Conservation (phyloP, 192 early-diverging fungal species). For the Backusella sp. region DNA sequence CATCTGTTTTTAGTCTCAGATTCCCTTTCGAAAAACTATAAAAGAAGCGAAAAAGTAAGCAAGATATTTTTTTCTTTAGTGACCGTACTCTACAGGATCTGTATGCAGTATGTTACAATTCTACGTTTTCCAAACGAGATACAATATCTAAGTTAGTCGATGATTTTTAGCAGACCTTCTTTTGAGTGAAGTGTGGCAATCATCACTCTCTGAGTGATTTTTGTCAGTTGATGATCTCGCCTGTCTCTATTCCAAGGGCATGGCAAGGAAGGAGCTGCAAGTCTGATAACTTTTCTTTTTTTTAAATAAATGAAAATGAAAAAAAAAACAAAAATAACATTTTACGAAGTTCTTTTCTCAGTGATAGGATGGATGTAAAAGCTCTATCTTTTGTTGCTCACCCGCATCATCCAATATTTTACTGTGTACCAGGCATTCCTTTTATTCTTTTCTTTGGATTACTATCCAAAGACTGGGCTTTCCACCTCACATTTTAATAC, state of each 20-base stretch:
- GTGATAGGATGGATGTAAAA: too few relatives aligned
- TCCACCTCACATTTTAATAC: too few relatives aligned
- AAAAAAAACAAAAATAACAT: neutral
- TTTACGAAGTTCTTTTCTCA: too few relatives aligned
- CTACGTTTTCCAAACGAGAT: constrained; percentile 34
- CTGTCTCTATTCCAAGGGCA: constrained; percentile 35
- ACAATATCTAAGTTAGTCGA: constrained; percentile 28
- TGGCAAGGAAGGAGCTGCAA: constrained; percentile 27
- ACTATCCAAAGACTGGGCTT: too few relatives aligned
- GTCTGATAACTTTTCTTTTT: constrained; percentile 28
- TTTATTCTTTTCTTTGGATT: too few relatives aligned
- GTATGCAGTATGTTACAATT: constrained; percentile 34
- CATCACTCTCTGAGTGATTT: constrained; percentile 14
- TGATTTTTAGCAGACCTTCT: constrained; percentile 30
- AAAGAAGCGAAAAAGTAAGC: neutral
- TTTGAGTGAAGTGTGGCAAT: constrained; percentile 32
- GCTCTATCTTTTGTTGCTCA: too few relatives aligned
- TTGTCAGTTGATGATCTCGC: constrained; percentile 35
- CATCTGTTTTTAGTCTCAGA: neutral
- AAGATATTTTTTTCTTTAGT: constrained; percentile 26
- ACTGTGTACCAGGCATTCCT: too few relatives aligned
- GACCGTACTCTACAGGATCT: constrained; percentile 38
- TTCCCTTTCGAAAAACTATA: neutral
- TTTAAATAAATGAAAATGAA: constrained; percentile 7
- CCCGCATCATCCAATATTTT: too few relatives aligned